Conservation (phyloP, 1,284 basidiomycete genomes). For the Cutaneotrichosporon sp. region DNA sequence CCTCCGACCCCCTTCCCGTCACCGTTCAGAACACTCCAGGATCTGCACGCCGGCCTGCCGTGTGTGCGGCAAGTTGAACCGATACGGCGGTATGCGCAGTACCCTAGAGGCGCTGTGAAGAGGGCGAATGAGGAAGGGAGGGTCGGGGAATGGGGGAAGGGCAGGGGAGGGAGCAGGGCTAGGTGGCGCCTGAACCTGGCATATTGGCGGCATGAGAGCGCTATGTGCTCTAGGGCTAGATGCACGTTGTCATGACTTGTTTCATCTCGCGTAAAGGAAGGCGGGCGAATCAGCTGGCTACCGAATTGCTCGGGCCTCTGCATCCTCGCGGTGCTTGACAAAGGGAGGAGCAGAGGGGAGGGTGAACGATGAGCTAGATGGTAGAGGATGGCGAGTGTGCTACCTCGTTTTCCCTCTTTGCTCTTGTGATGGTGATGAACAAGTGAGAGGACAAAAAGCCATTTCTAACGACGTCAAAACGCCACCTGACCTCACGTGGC, state of each 20-base stretch:
- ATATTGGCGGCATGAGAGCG: background rate
- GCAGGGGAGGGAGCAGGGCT: background rate
- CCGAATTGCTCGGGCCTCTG: constrained; percentile 1
- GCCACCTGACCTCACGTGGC: constrained; percentile 5
- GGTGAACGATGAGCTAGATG: background rate
- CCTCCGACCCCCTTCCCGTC: background rate
- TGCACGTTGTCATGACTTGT: constrained; percentile 1
- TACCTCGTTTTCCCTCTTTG: too few relatives aligned
- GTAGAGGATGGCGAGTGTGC: too few relatives aligned
- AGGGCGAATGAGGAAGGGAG: background rate
- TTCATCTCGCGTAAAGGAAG: background rate
- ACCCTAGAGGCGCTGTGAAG: background rate
- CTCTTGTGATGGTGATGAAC: background rate
- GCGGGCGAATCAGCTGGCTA: background rate
- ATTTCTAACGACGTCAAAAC: background rate
- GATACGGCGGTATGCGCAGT: background rate
- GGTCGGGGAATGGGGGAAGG: background rate
- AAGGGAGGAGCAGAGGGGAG: background rate
- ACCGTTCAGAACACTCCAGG: constrained; percentile 1
- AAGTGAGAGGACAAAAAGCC: background rate
- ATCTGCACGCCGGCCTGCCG: background rate
- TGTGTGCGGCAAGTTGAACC: background rate
- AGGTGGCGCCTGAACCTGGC: background rate
- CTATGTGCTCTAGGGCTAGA: background rate
- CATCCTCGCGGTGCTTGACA: background rate